phyloP scores from a whole-genome alignment of 176 grass and related monocot genomes.

The Calamus simplicifolius region DNA sequence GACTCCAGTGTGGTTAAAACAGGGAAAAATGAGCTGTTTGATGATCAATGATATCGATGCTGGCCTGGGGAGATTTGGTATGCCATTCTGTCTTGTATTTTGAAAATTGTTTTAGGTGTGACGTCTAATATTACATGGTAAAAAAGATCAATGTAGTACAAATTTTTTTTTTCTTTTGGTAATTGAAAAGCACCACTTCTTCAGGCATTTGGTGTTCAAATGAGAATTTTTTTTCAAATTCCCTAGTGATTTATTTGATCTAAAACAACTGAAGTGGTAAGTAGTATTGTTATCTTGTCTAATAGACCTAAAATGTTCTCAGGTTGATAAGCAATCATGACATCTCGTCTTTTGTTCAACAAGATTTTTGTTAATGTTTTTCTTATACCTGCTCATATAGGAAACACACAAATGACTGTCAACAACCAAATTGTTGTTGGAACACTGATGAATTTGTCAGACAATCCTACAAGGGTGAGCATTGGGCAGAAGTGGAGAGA shows the following conservation, averaged over 20 bases:
- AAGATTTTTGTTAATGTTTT: too few relatives aligned
- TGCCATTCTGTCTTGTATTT: too few relatives aligned
- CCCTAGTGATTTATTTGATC: too few relatives aligned
- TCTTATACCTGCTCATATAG: neutral
- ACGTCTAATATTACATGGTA: too few relatives aligned
- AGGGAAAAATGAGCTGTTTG: conserved; percentile 96
- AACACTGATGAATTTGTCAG: conserved; percentile 93
- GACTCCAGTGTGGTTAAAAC: conserved; percentile 7
- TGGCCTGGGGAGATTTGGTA: conserved; percentile 94
- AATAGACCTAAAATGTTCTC: too few relatives aligned
- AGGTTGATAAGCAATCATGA: neutral
- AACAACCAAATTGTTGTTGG: conserved; percentile 93
- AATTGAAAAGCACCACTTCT: too few relatives aligned
- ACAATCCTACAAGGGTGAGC: conserved; percentile 93
- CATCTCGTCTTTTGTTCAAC: too few relatives aligned
- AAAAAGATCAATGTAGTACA: too few relatives aligned
- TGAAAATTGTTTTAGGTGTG: too few relatives aligned
- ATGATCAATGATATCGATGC: conserved; percentile 99
- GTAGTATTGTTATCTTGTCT: too few relatives aligned
- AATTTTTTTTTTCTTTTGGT: too few relatives aligned
- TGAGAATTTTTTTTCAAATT: neutral
- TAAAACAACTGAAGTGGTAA: too few relatives aligned
- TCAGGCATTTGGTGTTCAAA: conserved; percentile 16
- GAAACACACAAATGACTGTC: conserved; percentile 96
- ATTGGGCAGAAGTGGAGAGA: conserved; percentile 84